Percentiles rank a stretch among this genome's conserved stretches.
Conservation (phyloP, 164 flowering plant species). For the Annona cherimola region DNA sequence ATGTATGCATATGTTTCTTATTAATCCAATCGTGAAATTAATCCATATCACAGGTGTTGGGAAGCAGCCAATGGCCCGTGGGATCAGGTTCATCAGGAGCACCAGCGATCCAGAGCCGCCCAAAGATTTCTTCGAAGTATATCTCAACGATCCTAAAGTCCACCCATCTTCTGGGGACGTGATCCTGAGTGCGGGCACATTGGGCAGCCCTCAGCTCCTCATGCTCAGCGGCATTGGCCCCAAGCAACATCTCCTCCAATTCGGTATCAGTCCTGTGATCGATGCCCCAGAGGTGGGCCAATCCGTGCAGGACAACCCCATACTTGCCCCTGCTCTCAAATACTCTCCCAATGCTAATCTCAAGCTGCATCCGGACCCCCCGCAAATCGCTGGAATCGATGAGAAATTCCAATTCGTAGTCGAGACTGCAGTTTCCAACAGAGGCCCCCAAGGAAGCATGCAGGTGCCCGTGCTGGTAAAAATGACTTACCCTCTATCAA, state of each 20-base stretch:
- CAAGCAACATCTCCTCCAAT: conserved; percentile 16
- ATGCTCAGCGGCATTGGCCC: conserved; percentile 48
- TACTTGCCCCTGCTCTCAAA: no score
- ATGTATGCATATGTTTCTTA: no score
- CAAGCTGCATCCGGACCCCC: no score
- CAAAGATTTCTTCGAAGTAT: conserved; percentile 1
- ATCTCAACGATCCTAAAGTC: conserved; percentile 9
- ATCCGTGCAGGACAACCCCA: conserved; percentile 33
- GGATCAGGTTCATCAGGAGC: conserved; percentile 10
- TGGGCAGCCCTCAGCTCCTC: conserved; percentile 42
- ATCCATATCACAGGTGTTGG: no score
- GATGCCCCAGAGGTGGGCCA: conserved; percentile 23
- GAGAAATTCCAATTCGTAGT: no score
- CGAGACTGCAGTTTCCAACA: no score
- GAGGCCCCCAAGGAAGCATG: no score
- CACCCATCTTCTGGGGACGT: conserved; percentile 17
- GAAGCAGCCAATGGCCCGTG: conserved; percentile 4
- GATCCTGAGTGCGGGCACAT: conserved; percentile 33
- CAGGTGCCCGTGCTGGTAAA: no score
- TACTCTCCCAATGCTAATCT: no score
- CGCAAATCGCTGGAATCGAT: no score
- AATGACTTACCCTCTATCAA: no score
- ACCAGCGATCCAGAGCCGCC: neutral
- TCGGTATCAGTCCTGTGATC: conserved; percentile 18
- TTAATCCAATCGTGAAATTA: no score